Base-by-base conservation (phyloP, 2,329 filamentous ascomycete genomes). In the Neofusicoccum ribis region DNA sequence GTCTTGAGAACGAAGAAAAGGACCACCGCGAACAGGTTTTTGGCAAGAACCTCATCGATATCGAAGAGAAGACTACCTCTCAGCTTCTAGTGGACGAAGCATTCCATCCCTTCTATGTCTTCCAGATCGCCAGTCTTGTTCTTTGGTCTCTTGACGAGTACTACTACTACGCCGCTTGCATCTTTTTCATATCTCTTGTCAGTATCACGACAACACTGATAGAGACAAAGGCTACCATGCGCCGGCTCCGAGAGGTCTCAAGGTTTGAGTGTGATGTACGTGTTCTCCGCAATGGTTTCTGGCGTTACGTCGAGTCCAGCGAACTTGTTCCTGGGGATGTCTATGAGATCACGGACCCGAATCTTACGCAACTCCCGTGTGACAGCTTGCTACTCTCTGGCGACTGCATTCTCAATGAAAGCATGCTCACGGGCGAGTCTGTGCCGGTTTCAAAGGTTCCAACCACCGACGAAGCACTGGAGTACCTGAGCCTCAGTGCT, bases 361-460 rank as follows among this genome's bases (percentile, higher is more conserved):
- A 89, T 15, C 82, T 99, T 31, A 87, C 87, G 3, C 91, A 96
- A 71, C 91, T 98, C 68, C 95, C 95, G 0, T 95, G 92, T 72
- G 95, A 99, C 77, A 96, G 94, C 76, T 81, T 99, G 39, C 81
- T 99, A 5, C 84, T 99, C 0, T 92, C 91, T 61, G 96, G 95
- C 46, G 96, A 99, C 78, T 97, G 93, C 73, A 98, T 99, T 68
- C 93, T 99, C 69, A 99, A 99, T 73, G 95, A 99, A 79, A 98
- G 95, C 79, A 99, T 99, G 95, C 86, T 99, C 41, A 99, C 95
- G 44, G 88, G 94, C 65, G 95, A 99, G 82, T 98, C 95, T 46
- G 93, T 99, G 4, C 96, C 95, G 2, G 94, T 99, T 1, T 97
- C 93, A 2, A 99, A 99, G 78, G 84, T 89, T 1, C 93, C 95